phyloP scores from a whole-genome alignment of 2,329 filamentous ascomycete genomes.

The Fusarium brevicatenulatum region DNA sequence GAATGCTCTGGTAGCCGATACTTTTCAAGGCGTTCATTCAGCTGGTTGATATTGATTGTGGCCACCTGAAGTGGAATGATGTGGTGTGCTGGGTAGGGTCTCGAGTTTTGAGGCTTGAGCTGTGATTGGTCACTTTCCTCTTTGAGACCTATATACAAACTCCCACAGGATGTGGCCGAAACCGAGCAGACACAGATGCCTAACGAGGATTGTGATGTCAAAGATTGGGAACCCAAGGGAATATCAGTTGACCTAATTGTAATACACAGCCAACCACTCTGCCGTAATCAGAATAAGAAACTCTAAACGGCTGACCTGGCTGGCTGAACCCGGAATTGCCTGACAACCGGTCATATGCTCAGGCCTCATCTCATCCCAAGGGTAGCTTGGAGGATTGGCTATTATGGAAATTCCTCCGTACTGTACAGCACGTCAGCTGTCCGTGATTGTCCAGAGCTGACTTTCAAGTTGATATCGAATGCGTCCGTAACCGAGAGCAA shows the following conservation, averaged over 20 bases:
- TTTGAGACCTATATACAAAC: constrained; percentile 3
- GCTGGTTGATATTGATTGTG: constrained; percentile 6
- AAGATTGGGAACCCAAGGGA: constrained; percentile 10
- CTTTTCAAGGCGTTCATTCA: constrained; percentile 8
- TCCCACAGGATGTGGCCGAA: constrained; percentile 19
- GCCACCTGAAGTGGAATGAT: constrained; percentile 19
- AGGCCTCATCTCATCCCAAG: constrained; percentile 1
- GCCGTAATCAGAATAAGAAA: constrained; percentile 18
- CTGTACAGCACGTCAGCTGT: constrained; percentile 7
- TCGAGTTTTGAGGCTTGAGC: constrained; percentile 2
- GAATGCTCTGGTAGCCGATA: background rate
- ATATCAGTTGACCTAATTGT: constrained; percentile 20
- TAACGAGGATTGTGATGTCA: constrained; percentile 10
- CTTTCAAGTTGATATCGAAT: constrained; percentile 2
- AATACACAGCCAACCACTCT: constrained; percentile 11
- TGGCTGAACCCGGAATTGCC: constrained; percentile 28
- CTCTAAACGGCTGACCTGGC: constrained; percentile 20
- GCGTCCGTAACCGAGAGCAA: constrained; percentile 16
- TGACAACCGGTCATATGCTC: constrained; percentile 23
- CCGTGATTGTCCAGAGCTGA: constrained; percentile 22
- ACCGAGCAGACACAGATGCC: constrained; percentile 10
- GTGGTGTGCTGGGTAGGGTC: constrained; percentile 20
- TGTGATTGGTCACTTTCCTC: constrained; percentile 12
- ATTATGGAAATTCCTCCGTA: constrained; percentile 13
- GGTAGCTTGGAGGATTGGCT: background rate